phyloP scores from a whole-genome alignment of 2,329 filamentous ascomycete genomes.

The Arthrobotrys sinensis region DNA sequence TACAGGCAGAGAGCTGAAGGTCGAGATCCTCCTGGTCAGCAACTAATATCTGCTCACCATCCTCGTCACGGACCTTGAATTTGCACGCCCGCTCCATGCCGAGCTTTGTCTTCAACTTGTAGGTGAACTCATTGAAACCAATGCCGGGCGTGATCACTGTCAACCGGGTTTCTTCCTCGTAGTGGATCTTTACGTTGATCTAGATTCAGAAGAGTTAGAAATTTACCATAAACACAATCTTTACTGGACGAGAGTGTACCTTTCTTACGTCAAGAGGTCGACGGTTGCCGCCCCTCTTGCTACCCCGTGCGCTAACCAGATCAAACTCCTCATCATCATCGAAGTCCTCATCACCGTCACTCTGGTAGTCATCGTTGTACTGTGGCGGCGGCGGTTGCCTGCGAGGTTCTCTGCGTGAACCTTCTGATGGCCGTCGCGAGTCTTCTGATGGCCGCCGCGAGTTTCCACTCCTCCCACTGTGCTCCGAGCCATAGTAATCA shows the following conservation, averaged over 20 bases:
- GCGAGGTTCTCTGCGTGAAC: slow-evolving; percentile 67
- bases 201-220: slow-evolving; percentile 68
- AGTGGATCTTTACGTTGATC: slow-evolving; percentile 87
- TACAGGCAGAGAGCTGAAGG: slow-evolving; percentile 82
- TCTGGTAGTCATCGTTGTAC: slow-evolving; percentile 83
- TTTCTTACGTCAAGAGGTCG: slow-evolving; percentile 63
- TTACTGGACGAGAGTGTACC: slow-evolving; percentile 37
- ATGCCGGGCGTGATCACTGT: slow-evolving; percentile 84
- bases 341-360: slow-evolving; percentile 79
- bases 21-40: slow-evolving; percentile 96
- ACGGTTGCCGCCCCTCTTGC: slow-evolving; percentile 68
- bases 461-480: slow-evolving; percentile 67
- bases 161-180: slow-evolving; percentile 90
- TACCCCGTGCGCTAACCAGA: slow-evolving; percentile 76
- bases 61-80: slow-evolving; percentile 88
- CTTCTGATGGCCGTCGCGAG: slow-evolving; percentile 67
- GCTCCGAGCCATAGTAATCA: slow-evolving; percentile 69
- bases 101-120: slow-evolving; percentile 89
- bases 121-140: slow-evolving; percentile 82
- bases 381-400: slow-evolving; percentile 71
- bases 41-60: slow-evolving; percentile 95
- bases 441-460: slow-evolving; percentile 68
- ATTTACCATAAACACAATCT: slow-evolving; percentile 1
- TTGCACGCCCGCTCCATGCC: slow-evolving; percentile 83
- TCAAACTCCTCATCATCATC: slow-evolving; percentile 83